phyloP scores from a whole-genome alignment of 192 early-diverging fungal species.

The Podila horticola region DNA sequence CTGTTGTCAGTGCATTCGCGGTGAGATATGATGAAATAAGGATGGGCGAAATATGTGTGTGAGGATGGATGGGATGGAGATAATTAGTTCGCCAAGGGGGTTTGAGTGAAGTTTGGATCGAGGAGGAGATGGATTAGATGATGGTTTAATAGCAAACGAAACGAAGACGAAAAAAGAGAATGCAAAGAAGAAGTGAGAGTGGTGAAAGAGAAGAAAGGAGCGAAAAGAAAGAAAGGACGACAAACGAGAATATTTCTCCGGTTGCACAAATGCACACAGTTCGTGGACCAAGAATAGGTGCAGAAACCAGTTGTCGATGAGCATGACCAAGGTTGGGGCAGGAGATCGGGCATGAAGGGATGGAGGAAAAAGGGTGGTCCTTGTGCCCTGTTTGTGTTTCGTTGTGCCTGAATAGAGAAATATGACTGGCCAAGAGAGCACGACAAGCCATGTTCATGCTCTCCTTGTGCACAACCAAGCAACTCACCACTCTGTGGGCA shows the following conservation, averaged over 20 bases:
- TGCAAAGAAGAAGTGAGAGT: background rate
- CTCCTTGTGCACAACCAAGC: background rate
- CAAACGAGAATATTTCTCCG: too few species aligned
- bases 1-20: background rate
- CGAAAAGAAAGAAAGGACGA: too few species aligned
- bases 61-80: background rate
- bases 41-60: constrained; percentile 1
- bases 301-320: too few species aligned
- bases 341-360: too few species aligned
- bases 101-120: background rate
- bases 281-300: too few species aligned
- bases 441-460: too few species aligned
- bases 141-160: background rate
- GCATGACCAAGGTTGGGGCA: too few species aligned
- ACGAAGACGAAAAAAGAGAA: background rate
- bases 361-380: background rate
- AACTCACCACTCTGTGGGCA: too few species aligned
- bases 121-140: background rate
- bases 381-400: background rate
- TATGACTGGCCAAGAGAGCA: background rate
- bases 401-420: background rate
- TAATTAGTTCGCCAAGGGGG: background rate
- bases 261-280: too few species aligned
- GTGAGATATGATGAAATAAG: background rate
- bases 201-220: too few species aligned